These are phyloP conservation scores for Raffaelea arxii DNA, from an alignment of 2,329 filamentous ascomycete genomes.

Conservation along the genomic window DNA sequence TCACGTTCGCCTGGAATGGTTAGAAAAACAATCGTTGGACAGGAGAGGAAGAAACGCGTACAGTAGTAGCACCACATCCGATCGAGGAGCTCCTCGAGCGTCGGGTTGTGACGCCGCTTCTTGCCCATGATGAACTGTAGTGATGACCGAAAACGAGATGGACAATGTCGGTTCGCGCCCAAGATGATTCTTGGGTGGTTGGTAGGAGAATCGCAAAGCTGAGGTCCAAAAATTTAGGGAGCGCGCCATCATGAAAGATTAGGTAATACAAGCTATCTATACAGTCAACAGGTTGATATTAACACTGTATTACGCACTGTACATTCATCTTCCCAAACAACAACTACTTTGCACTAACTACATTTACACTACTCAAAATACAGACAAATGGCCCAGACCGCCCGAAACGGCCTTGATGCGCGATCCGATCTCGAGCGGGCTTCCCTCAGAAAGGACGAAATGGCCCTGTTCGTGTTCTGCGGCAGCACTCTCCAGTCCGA, in stretches of 20 bases:
- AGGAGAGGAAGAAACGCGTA: too few relatives aligned
- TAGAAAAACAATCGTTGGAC: constrained; percentile 1
- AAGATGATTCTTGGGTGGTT: too few relatives aligned
- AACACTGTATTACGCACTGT: too few relatives aligned
- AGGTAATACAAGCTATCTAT: too few relatives aligned
- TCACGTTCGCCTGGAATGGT: constrained; percentile 64
- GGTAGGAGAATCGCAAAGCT: too few relatives aligned
- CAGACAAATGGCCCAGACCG: constrained; percentile 26
- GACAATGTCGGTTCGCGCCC: too few relatives aligned
- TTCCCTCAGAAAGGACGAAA: constrained; percentile 55
- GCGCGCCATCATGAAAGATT: too few relatives aligned
- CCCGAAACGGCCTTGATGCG: constrained; percentile 43
- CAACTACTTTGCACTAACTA: too few relatives aligned
- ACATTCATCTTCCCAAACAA: too few relatives aligned
- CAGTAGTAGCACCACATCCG: constrained; percentile 99
- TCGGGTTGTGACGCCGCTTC: constrained; percentile 79
- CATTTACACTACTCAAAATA: constrained; percentile 23
- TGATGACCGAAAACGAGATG: too few relatives aligned
- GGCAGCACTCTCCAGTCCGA: constrained; percentile 34
- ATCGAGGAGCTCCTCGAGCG: constrained; percentile 77
- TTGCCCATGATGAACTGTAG: constrained; percentile 64
- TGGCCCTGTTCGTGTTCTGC: constrained; percentile 23
- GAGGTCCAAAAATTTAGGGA: too few relatives aligned
- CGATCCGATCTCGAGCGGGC: constrained; percentile 49
- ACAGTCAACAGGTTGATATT: too few relatives aligned